Evolutionary conservation across 768 basidiomycete species (phyloP).

Genomic region (Termitomyces heimii): DNA sequence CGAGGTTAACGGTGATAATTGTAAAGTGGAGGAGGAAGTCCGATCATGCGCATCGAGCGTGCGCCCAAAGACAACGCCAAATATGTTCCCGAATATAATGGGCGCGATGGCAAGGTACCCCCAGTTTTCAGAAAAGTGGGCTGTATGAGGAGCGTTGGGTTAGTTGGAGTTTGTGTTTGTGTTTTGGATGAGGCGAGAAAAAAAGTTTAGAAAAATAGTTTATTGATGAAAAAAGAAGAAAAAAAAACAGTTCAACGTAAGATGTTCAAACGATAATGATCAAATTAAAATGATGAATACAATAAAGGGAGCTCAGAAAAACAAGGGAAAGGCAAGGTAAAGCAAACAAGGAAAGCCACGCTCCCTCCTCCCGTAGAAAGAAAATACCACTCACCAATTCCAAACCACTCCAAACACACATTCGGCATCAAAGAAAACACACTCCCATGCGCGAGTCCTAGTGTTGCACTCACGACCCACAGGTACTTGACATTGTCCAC

Average conservation of each 20-base stretch:
- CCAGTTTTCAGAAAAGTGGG: conserved; percentile 83
- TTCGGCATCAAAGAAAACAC: conserved; percentile 69
- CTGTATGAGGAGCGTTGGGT: conserved; percentile 21
- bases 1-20: neutral
- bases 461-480: conserved; percentile 50
- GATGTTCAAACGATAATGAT: neutral
- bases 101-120: conserved; percentile 73
- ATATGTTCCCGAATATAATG: conserved; percentile 73
- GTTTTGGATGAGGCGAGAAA: neutral
- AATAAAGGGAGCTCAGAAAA: neutral
- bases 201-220: neutral
- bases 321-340: neutral
- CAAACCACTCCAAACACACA: conserved; percentile 87
- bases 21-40: conserved; percentile 11
- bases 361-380: neutral
- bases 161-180: neutral
- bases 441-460: conserved; percentile 71
- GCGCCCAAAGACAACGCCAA: conserved; percentile 78
- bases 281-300: neutral
- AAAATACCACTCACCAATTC: conserved; percentile 52
- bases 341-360: neutral
- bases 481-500: conserved; percentile 55
- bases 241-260: neutral
- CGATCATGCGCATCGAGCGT: conserved; percentile 66
- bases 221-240: neutral